A percentile compares a stretch with the other conserved stretches of the same genome.
Evolutionary conservation across 768 basidiomycete genomes (phyloP).

Genomic region (Boletus vermiculosoides): DNA sequence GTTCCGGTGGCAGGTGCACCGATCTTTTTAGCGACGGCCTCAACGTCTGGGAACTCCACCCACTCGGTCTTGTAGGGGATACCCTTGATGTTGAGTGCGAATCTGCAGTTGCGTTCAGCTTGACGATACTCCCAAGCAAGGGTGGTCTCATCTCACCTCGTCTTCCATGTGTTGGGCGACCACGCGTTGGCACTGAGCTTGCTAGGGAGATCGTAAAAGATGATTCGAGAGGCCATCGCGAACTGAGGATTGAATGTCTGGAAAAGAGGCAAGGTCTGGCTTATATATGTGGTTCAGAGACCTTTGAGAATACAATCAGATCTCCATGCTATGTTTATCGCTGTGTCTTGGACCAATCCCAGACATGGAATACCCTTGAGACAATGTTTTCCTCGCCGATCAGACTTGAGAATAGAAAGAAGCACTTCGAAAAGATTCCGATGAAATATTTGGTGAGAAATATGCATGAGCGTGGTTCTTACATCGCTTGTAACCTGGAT

Average conservation of each 20-base stretch:
- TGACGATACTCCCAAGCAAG: neutral
- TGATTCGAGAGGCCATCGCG: conserved; percentile 30
- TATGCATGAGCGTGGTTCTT: neutral
- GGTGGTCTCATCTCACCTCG: conserved; percentile 35
- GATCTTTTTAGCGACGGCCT: conserved; percentile 29
- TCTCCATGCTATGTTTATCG: conserved; percentile 6
- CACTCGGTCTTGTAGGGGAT: conserved; percentile 42
- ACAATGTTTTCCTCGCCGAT: neutral
- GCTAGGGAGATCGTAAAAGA: conserved; percentile 48
- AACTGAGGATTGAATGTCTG: neutral
- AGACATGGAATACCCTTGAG: neutral
- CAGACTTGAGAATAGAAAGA: neutral
- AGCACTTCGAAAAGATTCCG: neutral
- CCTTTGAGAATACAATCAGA: conserved; percentile 1
- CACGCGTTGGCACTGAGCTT: conserved; percentile 32
- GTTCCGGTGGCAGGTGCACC: conserved; percentile 33
- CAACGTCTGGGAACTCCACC: conserved; percentile 45
- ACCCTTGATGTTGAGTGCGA: conserved; percentile 41
- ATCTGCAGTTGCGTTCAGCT: conserved; percentile 21
- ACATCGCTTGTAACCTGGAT: neutral
- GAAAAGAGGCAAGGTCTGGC: neutral
- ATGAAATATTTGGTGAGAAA: conserved; percentile 1
- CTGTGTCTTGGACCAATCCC: too few species aligned
- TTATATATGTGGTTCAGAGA: conserved; percentile 7
- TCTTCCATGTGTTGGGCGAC: conserved; percentile 49